Evolutionary conservation across 768 basidiomycete species (phyloP).

Genomic region (Phlebiopsis flavidoalba): DNA sequence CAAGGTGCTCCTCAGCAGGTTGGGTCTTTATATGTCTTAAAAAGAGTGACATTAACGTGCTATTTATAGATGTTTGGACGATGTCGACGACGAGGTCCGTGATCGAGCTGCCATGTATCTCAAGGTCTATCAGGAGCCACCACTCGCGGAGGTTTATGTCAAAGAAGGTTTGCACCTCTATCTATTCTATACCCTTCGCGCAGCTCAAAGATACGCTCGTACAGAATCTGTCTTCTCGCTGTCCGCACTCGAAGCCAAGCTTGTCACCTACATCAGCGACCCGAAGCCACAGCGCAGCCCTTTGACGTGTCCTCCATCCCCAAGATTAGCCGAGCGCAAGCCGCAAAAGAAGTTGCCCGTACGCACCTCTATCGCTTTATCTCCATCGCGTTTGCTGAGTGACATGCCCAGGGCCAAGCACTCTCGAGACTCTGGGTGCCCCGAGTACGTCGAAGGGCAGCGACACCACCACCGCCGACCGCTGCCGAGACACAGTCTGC

Average conservation of each 20-base stretch:
- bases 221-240: slow-evolving; percentile 93
- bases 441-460: slow-evolving; percentile 55
- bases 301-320: slow-evolving; percentile 86
- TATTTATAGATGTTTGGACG: slow-evolving; percentile 78
- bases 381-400: not conserved
- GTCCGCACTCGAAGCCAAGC: slow-evolving; percentile 81
- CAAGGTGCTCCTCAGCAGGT: slow-evolving; percentile 82
- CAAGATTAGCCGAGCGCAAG: slow-evolving; percentile 91
- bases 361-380: slow-evolving; percentile 26
- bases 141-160: slow-evolving; percentile 80
- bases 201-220: not conserved
- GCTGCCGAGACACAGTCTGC: slow-evolving; percentile 86
- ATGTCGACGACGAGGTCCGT: slow-evolving; percentile 97
- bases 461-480: slow-evolving; percentile 69
- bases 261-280: slow-evolving; percentile 93
- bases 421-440: slow-evolving; percentile 78
- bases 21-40: slow-evolving; percentile 19
- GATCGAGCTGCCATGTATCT: slow-evolving; percentile 96
- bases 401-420: slow-evolving; percentile 60
- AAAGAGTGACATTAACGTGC: not conserved
- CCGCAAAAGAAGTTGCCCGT: slow-evolving; percentile 86
- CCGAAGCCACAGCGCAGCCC: slow-evolving; percentile 59
- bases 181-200: no score
- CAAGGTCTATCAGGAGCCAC: slow-evolving; percentile 72
- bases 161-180: slow-evolving; percentile 68